Base-by-base conservation (phyloP, 2,329 filamentous ascomycete genomes). In the Ceratocystis harringtonii region DNA sequence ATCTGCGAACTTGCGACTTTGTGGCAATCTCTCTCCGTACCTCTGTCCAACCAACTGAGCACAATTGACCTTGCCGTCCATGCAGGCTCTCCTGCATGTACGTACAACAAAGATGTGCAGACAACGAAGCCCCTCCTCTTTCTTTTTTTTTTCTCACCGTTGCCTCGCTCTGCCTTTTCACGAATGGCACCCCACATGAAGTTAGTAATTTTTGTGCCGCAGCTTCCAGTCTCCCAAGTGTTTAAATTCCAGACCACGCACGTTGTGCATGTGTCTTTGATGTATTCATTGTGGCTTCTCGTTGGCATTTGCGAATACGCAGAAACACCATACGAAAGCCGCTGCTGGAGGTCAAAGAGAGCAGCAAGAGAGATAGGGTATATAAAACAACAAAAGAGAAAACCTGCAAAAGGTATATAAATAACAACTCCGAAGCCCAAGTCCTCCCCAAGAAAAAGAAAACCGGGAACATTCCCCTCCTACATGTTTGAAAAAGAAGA, bases 361-460 rank as follows among this genome's bases (percentile, higher is more conserved):
- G 55, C 55, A 58, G 5, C 15, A 15, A 30, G 52, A 30, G 52
- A 57, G 2, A 32, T 5, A 30, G 55, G 55, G 55, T 58, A 58
- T 58, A 32, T n/a, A 58, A 12, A 58, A 8, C 15, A 58, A 58
- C 30, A 32, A 58, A 58, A 58, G n/a, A 58, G 30, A 32, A 58
- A 58, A 36, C 55, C 30, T 58, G 4, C 55, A 58, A 58, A 36
- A 58, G 55, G 55, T 58, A 58, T 58, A 58, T 30, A 58, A 30
- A 58, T 30, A 36, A 58, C 7, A 57, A 17, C 28, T 6, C 25
- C 30, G 17, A 36, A 58, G 10, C 28, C 55, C 55, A 15, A 30
- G 12, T 22, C 52, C 8, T 32, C 5, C 52, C 7, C 22, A 25
- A 19, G 22, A 52, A 52, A 52, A 52, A 52, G 22, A 25, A 22